These are phyloP conservation scores for Magnolia sinica DNA, from an alignment of 164 flowering plant genomes.

Conservation along the genomic window DNA sequence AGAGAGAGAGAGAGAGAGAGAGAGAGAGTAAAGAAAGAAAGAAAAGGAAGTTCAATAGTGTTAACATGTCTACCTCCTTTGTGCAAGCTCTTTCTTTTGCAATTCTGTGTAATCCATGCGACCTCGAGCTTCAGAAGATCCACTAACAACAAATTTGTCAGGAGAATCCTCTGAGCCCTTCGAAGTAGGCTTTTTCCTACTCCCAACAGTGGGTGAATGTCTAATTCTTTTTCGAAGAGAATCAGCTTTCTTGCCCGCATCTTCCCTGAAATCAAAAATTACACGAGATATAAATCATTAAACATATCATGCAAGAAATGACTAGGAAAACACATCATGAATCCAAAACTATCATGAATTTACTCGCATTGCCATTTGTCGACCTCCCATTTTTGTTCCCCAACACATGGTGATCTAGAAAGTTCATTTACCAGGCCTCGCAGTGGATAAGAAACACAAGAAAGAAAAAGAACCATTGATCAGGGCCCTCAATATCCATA, in stretches of 20 bases:
- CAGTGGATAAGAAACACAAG: too few species aligned
- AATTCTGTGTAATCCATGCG: slow-evolving; percentile 18
- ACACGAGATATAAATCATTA: not conserved
- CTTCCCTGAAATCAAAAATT: slow-evolving; percentile 28
- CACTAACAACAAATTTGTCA: slow-evolving; percentile 18
- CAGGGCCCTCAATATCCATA: too few species aligned
- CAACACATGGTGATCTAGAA: too few species aligned
- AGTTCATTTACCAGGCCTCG: too few species aligned
- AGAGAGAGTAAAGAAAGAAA: not conserved
- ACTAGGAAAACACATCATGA: too few species aligned
- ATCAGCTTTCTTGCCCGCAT: slow-evolving; percentile 16
- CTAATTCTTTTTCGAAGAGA: slow-evolving; percentile 22
- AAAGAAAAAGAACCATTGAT: too few species aligned
- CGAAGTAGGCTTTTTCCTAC: slow-evolving; percentile 20
- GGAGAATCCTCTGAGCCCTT: slow-evolving; percentile 22
- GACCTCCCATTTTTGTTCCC: too few species aligned
- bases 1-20: not conserved
- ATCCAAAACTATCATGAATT: too few species aligned
- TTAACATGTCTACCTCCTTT: slow-evolving; percentile 28
- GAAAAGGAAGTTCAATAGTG: not conserved
- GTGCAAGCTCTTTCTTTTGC: slow-evolving; percentile 34
- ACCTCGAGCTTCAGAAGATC: slow-evolving; percentile 16
- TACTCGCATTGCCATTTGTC: too few species aligned
- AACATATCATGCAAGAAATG: not conserved
- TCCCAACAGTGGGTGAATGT: slow-evolving; percentile 21